Percentiles rank a stretch among this genome's conserved stretches.
Evolutionary conservation across 2,329 filamentous ascomycete species (phyloP).

Genomic region (Podosphaera xanthii): DNA sequence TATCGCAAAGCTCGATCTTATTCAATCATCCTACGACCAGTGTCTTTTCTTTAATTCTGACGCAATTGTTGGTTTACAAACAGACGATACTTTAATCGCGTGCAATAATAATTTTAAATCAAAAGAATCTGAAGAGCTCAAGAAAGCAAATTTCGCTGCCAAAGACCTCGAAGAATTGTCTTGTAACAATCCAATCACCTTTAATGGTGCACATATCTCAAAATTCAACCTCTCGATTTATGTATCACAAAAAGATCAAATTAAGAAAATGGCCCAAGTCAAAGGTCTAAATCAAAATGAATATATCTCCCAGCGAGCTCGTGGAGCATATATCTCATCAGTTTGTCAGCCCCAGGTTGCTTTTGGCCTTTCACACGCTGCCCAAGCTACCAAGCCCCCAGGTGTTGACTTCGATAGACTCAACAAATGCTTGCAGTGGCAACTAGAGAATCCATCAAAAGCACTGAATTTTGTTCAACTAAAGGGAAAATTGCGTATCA

Average conservation of each 20-base stretch:
- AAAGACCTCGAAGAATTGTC: too few species aligned
- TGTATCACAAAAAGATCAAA: neutral
- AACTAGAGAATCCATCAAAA: neutral
- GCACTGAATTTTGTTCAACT: conserved; percentile 1
- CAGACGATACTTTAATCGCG: neutral
- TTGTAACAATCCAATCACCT: too few species aligned
- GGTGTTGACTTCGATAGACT: neutral
- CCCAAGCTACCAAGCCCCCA: neutral
- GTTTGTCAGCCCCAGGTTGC: neutral
- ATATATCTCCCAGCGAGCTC: neutral
- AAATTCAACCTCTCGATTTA: neutral
- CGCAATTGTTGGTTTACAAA: neutral
- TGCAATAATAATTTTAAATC: neutral
- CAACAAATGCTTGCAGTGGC: neutral
- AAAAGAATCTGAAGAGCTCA: neutral
- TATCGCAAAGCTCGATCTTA: neutral
- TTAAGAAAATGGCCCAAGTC: neutral
- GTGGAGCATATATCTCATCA: neutral
- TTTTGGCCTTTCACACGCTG: neutral
- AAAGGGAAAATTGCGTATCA: neutral
- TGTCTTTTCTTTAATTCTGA: neutral
- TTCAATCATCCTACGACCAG: neutral
- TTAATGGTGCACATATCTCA: too few species aligned
- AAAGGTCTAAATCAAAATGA: neutral
- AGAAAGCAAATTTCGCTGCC: too few species aligned